These are phyloP conservation scores for Pycnococcus provasolii DNA, from an alignment of 139 green algal genomes.

Conservation along the genomic window DNA sequence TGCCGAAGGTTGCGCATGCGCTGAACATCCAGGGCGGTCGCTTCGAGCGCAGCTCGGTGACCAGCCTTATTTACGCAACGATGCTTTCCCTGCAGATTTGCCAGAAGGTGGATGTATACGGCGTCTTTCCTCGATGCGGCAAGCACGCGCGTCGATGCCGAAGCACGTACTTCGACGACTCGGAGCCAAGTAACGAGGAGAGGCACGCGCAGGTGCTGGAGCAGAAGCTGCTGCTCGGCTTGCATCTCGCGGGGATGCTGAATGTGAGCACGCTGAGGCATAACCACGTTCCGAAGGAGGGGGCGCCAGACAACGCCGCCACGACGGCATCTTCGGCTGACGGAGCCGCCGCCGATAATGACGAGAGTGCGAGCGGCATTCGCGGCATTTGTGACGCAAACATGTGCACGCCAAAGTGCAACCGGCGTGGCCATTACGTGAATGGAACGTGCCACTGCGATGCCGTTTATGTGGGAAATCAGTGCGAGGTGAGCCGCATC, in stretches of 20 bases:
- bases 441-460: slow-evolving; percentile 20
- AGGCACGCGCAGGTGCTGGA: slow-evolving; percentile 2
- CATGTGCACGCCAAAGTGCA: slow-evolving; percentile 10
- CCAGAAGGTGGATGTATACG: slow-evolving; percentile 22
- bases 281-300: too few relatives aligned
- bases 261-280: slow-evolving; percentile 10
- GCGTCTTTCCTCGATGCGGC: slow-evolving; percentile 18
- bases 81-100: slow-evolving; percentile 10
- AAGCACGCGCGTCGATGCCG: slow-evolving; percentile 8
- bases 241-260: not conserved
- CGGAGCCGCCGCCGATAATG: too few relatives aligned
- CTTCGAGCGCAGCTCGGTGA: not conserved
- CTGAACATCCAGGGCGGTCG: not conserved
- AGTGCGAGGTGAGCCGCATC: slow-evolving; percentile 5
- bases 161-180: slow-evolving; percentile 23
- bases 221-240: slow-evolving; percentile 6
- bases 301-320: too few relatives aligned
- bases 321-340: too few relatives aligned
- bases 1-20: not conserved
- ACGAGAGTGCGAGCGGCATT: too few relatives aligned
- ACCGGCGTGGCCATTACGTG: not conserved
- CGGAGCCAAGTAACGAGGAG: slow-evolving; percentile 4
- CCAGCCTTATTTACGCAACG: slow-evolving; percentile 2
- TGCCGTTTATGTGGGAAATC: not conserved
- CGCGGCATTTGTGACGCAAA: slow-evolving; percentile 7